These are phyloP conservation scores for Phaeolepiota aurea DNA, from an alignment of 768 basidiomycete genomes.

Conservation along the genomic window DNA sequence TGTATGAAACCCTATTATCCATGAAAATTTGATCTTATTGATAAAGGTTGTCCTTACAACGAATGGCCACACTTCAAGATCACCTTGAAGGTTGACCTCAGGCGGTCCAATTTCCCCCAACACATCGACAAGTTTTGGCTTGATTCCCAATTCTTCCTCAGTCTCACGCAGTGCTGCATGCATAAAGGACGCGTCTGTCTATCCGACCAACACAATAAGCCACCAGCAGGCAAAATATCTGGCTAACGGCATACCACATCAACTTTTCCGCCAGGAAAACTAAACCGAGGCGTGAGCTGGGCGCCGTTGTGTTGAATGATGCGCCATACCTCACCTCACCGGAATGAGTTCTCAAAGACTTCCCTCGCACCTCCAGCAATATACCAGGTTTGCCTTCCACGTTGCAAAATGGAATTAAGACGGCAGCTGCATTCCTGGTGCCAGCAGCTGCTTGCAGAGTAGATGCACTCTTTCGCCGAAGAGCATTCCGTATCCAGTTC, in stretches of 20 bases:
- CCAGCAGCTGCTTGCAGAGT: constrained; percentile 8
- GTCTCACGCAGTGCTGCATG: constrained; percentile 66
- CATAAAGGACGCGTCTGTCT: constrained; percentile 47
- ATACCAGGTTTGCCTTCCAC: constrained; percentile 58
- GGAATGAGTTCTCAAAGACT: constrained; percentile 57
- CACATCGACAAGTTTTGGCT: constrained; percentile 51
- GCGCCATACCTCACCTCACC: constrained; percentile 68
- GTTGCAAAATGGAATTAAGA: constrained; percentile 74
- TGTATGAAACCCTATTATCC: constrained; percentile 30
- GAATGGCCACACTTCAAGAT: constrained; percentile 66
- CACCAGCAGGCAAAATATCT: constrained; percentile 3
- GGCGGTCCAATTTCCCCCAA: constrained; percentile 60
- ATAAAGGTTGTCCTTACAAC: constrained; percentile 39
- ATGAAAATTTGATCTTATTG: constrained; percentile 1
- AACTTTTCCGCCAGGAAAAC: constrained; percentile 70
- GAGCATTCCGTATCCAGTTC: constrained; percentile 17
- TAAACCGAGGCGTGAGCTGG: constrained; percentile 14
- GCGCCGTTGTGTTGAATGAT: too few species aligned
- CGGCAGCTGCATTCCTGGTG: constrained; percentile 40
- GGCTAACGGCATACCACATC: constrained; percentile 40
- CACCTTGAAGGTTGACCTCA: constrained; percentile 46
- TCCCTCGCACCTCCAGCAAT: constrained; percentile 63
- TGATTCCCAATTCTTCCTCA: constrained; percentile 63
- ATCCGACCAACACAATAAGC: constrained; percentile 10
- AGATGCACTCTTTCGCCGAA: constrained; percentile 8